phyloP scores from a whole-genome alignment of 345 rosid genomes.

The Leavenworthia alabamica region DNA sequence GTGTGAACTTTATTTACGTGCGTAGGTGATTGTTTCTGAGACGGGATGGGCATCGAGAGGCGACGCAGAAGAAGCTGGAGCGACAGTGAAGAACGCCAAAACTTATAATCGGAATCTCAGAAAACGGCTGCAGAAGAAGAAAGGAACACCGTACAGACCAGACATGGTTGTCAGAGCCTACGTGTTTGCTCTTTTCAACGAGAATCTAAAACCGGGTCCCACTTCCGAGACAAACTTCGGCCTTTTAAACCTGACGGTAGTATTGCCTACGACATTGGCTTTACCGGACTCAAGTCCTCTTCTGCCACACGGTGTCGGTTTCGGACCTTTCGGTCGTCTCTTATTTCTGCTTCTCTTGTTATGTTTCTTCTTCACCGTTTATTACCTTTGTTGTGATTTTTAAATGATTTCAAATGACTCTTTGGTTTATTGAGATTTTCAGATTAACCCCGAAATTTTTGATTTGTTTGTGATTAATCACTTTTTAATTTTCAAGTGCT shows the following conservation, averaged over 20 bases:
- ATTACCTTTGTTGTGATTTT: neutral
- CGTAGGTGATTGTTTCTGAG: constrained; percentile 70
- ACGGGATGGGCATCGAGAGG: constrained; percentile 96
- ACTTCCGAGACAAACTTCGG: constrained; percentile 95
- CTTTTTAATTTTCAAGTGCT: neutral
- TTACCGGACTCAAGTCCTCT: constrained; percentile 57
- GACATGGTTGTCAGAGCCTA: constrained; percentile 54
- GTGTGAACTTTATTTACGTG: no score
- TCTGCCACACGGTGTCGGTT: constrained; percentile 30
- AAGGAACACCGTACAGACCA: constrained; percentile 85
- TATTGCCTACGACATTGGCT: constrained; percentile 68
- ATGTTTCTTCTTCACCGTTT: constrained; percentile 19
- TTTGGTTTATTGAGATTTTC: neutral
- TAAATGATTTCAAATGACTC: neutral
- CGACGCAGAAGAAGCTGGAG: constrained; percentile 71
- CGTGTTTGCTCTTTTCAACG: constrained; percentile 82
- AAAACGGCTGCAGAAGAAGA: constrained; percentile 53
- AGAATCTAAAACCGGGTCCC: constrained; percentile 84
- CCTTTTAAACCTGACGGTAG: constrained; percentile 82
- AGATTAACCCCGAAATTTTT: constrained; percentile 7
- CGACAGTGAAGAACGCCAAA: constrained; percentile 52
- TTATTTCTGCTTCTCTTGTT: neutral
- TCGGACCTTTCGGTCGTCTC: constrained; percentile 8
- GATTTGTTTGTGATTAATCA: constrained; percentile 14
- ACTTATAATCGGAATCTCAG: constrained; percentile 56